Evolutionary conservation across 345 rosid genomes (phyloP).

Genomic region (Dipteronia dyeriana): DNA sequence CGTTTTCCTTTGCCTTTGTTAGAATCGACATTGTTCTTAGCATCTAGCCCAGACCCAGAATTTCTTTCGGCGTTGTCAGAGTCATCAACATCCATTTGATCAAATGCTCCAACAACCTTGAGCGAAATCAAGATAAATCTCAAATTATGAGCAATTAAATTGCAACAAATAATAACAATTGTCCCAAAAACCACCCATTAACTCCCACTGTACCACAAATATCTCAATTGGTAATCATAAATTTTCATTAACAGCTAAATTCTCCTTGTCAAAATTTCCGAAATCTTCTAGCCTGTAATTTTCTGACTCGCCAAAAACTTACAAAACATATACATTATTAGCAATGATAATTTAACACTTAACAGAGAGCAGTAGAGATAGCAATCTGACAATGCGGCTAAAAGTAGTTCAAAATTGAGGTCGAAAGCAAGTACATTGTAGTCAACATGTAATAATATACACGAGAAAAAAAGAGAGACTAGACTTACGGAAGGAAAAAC

Average conservation of each 20-base stretch:
- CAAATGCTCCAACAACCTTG: constrained; percentile 90
- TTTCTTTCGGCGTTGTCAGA: constrained; percentile 43
- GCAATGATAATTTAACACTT: background rate
- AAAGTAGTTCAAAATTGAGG: background rate
- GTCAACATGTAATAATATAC: background rate
- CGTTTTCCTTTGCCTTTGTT: constrained; percentile 69
- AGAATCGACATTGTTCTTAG: constrained; percentile 55
- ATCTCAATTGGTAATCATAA: background rate
- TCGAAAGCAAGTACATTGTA: constrained; percentile 15
- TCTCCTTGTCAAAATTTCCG: background rate
- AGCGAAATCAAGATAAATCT: constrained; percentile 3
- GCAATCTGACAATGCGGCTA: background rate
- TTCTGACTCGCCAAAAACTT: no score
- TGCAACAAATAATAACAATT: background rate
- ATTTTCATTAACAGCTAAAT: background rate
- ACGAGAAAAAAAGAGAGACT: background rate
- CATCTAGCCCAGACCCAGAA: constrained; percentile 48
- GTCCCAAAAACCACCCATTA: no score
- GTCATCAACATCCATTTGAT: constrained; percentile 89
- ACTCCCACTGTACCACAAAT: background rate
- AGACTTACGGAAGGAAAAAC: constrained; percentile 89
- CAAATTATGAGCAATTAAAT: background rate
- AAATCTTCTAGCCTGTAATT: background rate
- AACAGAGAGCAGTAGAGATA: background rate
- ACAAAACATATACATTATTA: background rate